A percentile compares a stretch with the other conserved stretches of the same genome.
phyloP scores from a whole-genome alignment of 441 rosid species.

The Erodium texanum region DNA sequence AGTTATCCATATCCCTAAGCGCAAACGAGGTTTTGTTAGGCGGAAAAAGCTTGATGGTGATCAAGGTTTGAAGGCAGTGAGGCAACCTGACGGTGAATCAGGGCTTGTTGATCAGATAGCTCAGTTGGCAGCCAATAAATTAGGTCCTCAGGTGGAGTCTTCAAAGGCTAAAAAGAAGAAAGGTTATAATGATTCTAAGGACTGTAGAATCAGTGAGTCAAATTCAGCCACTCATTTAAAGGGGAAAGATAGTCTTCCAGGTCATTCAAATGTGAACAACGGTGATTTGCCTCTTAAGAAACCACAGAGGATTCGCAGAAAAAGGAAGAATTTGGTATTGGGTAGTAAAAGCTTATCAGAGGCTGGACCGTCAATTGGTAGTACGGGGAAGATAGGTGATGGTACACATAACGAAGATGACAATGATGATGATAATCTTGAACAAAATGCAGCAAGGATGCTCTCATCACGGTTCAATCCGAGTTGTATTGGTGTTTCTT shows the following conservation, averaged over 20 bases:
- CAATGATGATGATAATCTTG: constrained; percentile 90
- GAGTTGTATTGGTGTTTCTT: constrained; percentile 64
- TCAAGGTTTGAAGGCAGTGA: constrained; percentile 31
- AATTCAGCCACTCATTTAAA: constrained; percentile 29
- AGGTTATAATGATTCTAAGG: constrained; percentile 27
- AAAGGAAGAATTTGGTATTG: constrained; percentile 35
- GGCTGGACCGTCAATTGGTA: constrained; percentile 31
- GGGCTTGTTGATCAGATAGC: constrained; percentile 26
- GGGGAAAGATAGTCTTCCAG: constrained; percentile 35
- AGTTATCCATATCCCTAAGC: constrained; percentile 50
- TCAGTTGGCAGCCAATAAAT: constrained; percentile 29
- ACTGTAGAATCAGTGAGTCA: no score
- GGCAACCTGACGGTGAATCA: constrained; percentile 26
- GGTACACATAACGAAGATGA: constrained; percentile 28
- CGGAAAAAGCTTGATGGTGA: constrained; percentile 44
- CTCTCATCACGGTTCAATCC: constrained; percentile 86
- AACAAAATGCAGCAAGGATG: constrained; percentile 97
- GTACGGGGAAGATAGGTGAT: constrained; percentile 21
- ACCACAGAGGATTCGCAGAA: constrained; percentile 42
- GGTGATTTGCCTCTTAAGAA: constrained; percentile 29
- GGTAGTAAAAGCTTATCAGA: constrained; percentile 26
- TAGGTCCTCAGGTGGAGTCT: constrained; percentile 27
- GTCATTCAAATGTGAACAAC: constrained; percentile 26
- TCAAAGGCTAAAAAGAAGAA: constrained; percentile 33
- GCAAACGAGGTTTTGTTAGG: constrained; percentile 65